phyloP scores from a whole-genome alignment of 352 stramenopile genomes.

The Phytophthora brassicae region DNA sequence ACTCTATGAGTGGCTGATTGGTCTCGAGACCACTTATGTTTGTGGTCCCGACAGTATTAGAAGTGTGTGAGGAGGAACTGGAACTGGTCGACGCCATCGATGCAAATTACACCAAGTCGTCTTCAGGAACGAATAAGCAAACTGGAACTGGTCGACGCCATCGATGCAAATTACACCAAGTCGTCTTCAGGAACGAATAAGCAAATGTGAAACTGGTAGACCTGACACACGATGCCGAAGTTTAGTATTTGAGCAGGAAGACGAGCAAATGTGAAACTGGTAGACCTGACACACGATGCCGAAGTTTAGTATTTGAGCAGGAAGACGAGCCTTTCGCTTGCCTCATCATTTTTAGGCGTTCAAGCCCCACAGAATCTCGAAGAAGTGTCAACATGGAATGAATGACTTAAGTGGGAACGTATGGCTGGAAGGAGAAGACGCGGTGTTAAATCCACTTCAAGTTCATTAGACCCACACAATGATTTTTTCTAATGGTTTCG shows the following conservation, averaged over 20 bases:
- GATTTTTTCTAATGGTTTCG: constrained; percentile 25
- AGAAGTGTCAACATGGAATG: constrained; percentile 15
- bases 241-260: background rate
- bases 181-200: constrained; percentile 16
- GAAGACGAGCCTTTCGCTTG: background rate
- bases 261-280: constrained; percentile 18
- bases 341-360: background rate
- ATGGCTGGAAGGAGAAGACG: background rate
- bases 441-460: constrained; percentile 10
- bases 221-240: background rate
- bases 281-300: background rate
- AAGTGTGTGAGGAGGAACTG: constrained; percentile 3
- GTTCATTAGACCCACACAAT: constrained; percentile 16
- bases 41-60: background rate
- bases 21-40: constrained; percentile 2
- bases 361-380: constrained; percentile 17
- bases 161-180: constrained; percentile 5
- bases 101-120: constrained; percentile 1
- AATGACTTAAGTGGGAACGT: constrained; percentile 19
- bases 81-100: constrained; percentile 21
- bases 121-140: constrained; percentile 19
- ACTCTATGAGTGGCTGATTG: constrained; percentile 5
- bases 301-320: background rate
- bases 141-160: constrained; percentile 21
- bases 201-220: constrained; percentile 21